phyloP scores from a whole-genome alignment of 805 yeast species.

The Myxozyma vanderwaltii region DNA sequence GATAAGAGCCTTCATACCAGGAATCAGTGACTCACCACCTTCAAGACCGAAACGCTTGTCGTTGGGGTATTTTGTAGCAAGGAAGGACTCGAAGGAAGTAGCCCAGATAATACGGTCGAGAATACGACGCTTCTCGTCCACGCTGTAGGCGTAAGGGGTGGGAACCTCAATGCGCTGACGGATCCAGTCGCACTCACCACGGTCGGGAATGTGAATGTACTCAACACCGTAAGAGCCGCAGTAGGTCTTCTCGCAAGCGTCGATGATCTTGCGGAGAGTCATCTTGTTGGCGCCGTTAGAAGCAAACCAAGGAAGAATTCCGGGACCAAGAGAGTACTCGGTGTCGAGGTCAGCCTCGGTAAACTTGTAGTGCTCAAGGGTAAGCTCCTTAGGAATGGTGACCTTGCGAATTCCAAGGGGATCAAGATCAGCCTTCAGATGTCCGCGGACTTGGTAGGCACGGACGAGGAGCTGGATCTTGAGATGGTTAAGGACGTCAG shows the following conservation, averaged over 20 bases:
- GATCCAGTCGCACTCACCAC: conserved; percentile 96
- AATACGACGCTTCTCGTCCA: conserved; percentile 93
- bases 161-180: conserved; percentile 96
- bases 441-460: conserved; percentile 99
- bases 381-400: conserved; percentile 81
- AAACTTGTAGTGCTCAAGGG: conserved; percentile 90
- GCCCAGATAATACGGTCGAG: conserved; percentile 97
- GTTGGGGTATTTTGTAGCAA: conserved; percentile 94
- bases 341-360: conserved; percentile 80
- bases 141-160: conserved; percentile 73
- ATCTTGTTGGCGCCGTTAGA: conserved; percentile 60
- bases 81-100: conserved; percentile 86
- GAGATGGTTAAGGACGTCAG: conserved; percentile 81
- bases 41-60: conserved; percentile 94
- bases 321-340: conserved; percentile 92
- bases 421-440: conserved; percentile 90
- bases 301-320: conserved; percentile 91
- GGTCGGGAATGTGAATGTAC: conserved; percentile 94
- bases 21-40: conserved; percentile 96
- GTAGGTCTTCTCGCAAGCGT: conserved; percentile 77
- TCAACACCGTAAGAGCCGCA: conserved; percentile 90
- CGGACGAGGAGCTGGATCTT: conserved; percentile 95
- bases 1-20: conserved; percentile 94
- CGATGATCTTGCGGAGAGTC: conserved; percentile 77
- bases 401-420: conserved; percentile 93